Evolutionary conservation across 345 rosid species (phyloP), one percentile per base, ranked within the genome.

Genomic region (Acer negundo): DNA sequence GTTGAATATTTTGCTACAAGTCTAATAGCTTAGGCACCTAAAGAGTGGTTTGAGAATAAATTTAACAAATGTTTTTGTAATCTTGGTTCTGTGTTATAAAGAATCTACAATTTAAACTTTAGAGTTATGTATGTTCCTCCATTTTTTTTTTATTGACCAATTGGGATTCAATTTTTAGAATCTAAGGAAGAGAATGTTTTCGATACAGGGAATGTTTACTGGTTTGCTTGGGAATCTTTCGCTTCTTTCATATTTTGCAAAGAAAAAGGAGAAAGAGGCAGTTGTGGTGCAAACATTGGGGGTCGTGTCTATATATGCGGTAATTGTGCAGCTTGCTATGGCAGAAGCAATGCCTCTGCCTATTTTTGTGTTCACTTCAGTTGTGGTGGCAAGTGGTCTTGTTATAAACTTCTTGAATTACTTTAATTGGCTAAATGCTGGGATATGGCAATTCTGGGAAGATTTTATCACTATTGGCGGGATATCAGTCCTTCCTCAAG

Each of bases 211-310:
- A 44, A 91, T 93, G 98, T 75, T 95, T 69, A 89, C 94, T 56
- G 97, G 97, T 67, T 83, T 95, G 82, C 85, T 95, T 63, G 98
- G 98, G 47, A 95, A 93, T 85, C 89, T 92, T 62, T 92, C 98
- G 1, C 82, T 95, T 78, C 91, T 95, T 65, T 95, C 98, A 0
- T 95, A 95, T 81, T 95, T 95, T 62, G 88, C 82, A 2, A 93
- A 90, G 84, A 95, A 92, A 89, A 89, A 75, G 82, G 98, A 95
- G 78, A 90, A 76, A 24, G 97, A 95, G 88, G 98, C 83, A 10
- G 83, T 79, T 74, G 79, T 89, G 67, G 94, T 95, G 84, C 98
- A 95, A 75, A 88, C 98, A 20, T 82, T 95, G 23, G 98, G 98
- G 7, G 98, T 87, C 31, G 16, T 90, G 67, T 87, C 98, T 4